Percentiles rank a stretch among this genome's conserved stretches.
phyloP scores from a whole-genome alignment of 768 basidiomycete genomes.

The Mycena indigotica region DNA sequence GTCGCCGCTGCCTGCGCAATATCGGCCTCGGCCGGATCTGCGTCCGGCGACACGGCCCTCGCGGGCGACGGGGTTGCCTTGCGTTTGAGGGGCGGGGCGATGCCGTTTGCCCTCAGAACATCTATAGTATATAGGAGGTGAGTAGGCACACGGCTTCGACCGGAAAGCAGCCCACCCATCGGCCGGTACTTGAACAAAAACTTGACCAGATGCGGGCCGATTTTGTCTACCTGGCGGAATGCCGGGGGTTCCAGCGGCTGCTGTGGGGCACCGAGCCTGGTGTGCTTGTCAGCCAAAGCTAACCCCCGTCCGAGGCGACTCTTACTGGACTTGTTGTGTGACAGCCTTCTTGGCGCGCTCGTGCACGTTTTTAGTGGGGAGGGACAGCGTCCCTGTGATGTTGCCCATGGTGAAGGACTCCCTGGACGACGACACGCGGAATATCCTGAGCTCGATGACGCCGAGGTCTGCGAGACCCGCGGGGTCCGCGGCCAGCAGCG shows the following conservation, averaged over 20 bases:
- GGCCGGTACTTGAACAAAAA: neutral
- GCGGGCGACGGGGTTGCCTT: neutral
- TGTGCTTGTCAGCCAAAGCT: no score
- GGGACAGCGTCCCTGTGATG: neutral
- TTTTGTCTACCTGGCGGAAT: no score
- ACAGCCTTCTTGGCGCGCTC: conserved; percentile 29
- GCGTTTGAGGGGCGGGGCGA: neutral
- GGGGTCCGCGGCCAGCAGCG: neutral
- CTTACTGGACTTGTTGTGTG: conserved; percentile 28
- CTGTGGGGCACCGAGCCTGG: no score
- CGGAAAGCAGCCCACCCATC: no score
- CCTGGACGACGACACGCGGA: no score
- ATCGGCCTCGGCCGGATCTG: no score
- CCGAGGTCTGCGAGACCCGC: neutral
- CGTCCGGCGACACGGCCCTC: no score
- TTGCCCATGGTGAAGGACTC: no score
- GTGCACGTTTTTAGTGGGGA: conserved; percentile 20
- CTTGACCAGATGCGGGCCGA: neutral
- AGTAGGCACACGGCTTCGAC: no score
- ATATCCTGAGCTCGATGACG: neutral
- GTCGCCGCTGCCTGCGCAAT: neutral
- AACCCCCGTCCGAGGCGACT: no score
- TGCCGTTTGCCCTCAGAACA: neutral
- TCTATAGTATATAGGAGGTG: neutral
- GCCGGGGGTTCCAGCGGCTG: no score